These are phyloP conservation scores for Entonaema liquescens DNA, from an alignment of 495 filamentous ascomycete genomes.

Conservation along the genomic window DNA sequence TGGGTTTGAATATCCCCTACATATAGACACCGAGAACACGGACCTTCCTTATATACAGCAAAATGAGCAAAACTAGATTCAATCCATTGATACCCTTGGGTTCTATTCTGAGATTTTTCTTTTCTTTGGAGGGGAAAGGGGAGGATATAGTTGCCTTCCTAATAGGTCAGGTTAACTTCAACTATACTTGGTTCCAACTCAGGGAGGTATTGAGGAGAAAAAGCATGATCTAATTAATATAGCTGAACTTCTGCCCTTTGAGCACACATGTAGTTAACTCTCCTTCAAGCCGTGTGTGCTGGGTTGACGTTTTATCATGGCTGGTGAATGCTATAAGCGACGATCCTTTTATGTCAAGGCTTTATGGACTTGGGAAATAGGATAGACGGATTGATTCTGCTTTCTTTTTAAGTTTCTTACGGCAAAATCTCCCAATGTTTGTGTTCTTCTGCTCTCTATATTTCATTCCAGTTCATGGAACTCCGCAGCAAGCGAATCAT, in stretches of 20 bases:
- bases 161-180: no score
- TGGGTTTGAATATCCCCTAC: conserved; percentile 2
- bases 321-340: neutral
- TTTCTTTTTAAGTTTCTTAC: neutral
- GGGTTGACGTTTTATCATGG: neutral
- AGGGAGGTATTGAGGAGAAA: neutral
- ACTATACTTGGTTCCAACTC: neutral
- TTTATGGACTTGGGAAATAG: neutral
- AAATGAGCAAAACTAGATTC: conserved; percentile 8
- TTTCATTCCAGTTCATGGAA: neutral
- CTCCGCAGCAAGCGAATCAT: neutral
- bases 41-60: conserved; percentile 2
- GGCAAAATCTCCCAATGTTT: neutral
- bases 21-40: conserved; percentile 1
- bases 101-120: no score
- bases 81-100: no score
- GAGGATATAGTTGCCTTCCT: no score
- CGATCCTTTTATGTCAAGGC: neutral
- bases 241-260: neutral
- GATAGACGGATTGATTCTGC: neutral
- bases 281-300: neutral
- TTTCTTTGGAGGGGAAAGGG: no score
- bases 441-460: neutral
- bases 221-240: neutral
- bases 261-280: neutral